Evolutionary conservation across 305 asterid species (phyloP).

Genomic region (Fraxinus sp.): DNA sequence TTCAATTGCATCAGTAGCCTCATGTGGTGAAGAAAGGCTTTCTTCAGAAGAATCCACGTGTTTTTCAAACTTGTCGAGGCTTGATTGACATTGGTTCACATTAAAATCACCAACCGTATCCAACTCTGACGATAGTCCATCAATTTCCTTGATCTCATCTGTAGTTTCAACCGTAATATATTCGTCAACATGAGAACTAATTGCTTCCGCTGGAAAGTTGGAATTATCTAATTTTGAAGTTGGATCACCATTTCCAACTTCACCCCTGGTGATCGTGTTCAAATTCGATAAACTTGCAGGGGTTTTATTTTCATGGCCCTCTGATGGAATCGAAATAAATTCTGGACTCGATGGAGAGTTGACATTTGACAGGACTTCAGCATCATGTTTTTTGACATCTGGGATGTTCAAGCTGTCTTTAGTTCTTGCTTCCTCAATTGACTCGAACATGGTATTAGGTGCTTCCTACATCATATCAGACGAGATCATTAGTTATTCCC

Average conservation of each 20-base stretch:
- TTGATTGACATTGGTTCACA: slow-evolving; percentile 35
- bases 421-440: slow-evolving; percentile 32
- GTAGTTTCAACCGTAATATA: slow-evolving; percentile 49
- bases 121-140: slow-evolving; percentile 61
- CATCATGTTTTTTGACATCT: slow-evolving; percentile 42
- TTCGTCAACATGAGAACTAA: slow-evolving; percentile 37
- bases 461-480: slow-evolving; percentile 54
- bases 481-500: slow-evolving; percentile 14
- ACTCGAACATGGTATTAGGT: slow-evolving; percentile 30
- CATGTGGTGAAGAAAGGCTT: slow-evolving; percentile 28
- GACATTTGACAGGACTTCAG: slow-evolving; percentile 28
- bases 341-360: neutral
- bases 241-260: slow-evolving; percentile 5
- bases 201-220: slow-evolving; percentile 30
- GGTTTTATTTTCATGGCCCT: slow-evolving; percentile 29
- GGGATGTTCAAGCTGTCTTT: slow-evolving; percentile 28
- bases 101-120: slow-evolving; percentile 83
- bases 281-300: slow-evolving; percentile 23
- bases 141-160: slow-evolving; percentile 66
- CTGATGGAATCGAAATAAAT: slow-evolving; percentile 33
- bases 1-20: slow-evolving; percentile 28
- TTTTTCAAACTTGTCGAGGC: slow-evolving; percentile 35
- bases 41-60: slow-evolving; percentile 32
- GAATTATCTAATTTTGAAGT: neutral
- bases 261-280: slow-evolving; percentile 15